Evolutionary conservation across 352 stramenopile genomes (phyloP).

Genomic region (Pythium apleroticum): DNA sequence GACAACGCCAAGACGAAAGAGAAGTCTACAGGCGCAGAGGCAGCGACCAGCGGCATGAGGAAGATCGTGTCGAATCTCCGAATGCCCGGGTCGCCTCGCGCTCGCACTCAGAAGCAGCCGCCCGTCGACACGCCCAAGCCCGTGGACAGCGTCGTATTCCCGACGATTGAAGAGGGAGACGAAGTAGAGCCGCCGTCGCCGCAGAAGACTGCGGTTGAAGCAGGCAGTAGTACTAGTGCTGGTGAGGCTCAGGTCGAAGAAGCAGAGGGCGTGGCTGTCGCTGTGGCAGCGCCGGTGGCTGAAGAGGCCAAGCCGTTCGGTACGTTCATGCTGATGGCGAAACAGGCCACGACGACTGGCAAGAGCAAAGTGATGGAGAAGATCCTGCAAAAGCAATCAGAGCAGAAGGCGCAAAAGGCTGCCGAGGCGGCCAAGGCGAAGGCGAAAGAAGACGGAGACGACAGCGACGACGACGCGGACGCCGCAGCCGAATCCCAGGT

Average conservation of each 20-base stretch:
- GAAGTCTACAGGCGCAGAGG: background rate
- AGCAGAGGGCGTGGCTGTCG: background rate
- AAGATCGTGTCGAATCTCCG: conserved; percentile 25
- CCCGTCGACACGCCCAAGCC: background rate
- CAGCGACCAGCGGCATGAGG: background rate
- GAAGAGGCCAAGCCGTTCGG: conserved; percentile 26
- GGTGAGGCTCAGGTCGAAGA: conserved; percentile 4
- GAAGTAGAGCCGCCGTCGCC: conserved; percentile 17
- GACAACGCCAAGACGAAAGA: conserved; percentile 17
- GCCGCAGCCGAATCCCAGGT: background rate
- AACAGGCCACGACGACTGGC: conserved; percentile 30
- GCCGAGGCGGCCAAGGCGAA: background rate
- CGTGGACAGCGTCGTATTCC: background rate
- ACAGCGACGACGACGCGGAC: conserved; percentile 8
- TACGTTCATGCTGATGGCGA: conserved; percentile 47
- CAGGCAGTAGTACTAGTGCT: no score
- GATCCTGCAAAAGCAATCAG: conserved; percentile 32
- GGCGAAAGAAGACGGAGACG: conserved; percentile 1
- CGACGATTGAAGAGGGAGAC: conserved; percentile 16
- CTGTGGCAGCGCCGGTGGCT: background rate
- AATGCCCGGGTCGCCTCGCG: conserved; percentile 20
- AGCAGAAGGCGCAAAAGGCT: background rate
- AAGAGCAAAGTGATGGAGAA: conserved; percentile 45
- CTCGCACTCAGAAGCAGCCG: conserved; percentile 3
- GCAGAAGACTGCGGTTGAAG: background rate